phyloP scores from a whole-genome alignment of 352 stramenopile species.

The Globisporangium orthogonon region DNA sequence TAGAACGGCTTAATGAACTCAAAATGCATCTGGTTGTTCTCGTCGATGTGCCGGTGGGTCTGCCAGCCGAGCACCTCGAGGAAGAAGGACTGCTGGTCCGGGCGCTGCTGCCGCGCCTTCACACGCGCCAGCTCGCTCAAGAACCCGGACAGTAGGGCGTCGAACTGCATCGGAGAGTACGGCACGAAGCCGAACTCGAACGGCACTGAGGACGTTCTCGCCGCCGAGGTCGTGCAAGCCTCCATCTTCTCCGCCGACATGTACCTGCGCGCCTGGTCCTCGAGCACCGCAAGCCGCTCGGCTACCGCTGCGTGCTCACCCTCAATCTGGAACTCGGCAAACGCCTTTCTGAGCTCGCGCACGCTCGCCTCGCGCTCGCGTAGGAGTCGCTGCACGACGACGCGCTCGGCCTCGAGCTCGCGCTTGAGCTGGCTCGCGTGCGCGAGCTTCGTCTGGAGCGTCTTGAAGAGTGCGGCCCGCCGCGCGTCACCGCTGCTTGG shows the following conservation, averaged over 20 bases:
- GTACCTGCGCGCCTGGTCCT: conserved; percentile 7
- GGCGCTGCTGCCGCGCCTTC: conserved; percentile 2
- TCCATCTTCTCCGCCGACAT: neutral
- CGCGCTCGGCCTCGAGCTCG: conserved; percentile 19
- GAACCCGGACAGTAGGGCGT: conserved; percentile 14
- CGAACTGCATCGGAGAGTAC: conserved; percentile 6
- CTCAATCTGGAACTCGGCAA: neutral
- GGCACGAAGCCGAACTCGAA: conserved; percentile 19
- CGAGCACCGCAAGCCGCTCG: conserved; percentile 29
- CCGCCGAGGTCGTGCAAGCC: too few relatives aligned
- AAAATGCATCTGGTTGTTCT: conserved; percentile 29
- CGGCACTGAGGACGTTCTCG: too few relatives aligned
- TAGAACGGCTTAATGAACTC: conserved; percentile 28
- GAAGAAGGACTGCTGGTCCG: neutral
- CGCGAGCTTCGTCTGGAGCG: conserved; percentile 15
- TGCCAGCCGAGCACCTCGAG: conserved; percentile 33
- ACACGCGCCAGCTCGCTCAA: conserved; percentile 16
- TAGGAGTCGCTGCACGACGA: neutral
- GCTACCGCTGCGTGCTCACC: conserved; percentile 10
- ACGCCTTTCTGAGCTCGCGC: too few relatives aligned
- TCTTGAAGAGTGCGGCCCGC: conserved; percentile 6
- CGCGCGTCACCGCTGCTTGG: conserved; percentile 5
- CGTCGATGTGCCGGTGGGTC: conserved; percentile 26
- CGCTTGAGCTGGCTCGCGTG: conserved; percentile 22
- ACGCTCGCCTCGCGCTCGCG: neutral